phyloP scores from a whole-genome alignment of 805 yeast genomes.

The Zygotorulaspora sp. region DNA sequence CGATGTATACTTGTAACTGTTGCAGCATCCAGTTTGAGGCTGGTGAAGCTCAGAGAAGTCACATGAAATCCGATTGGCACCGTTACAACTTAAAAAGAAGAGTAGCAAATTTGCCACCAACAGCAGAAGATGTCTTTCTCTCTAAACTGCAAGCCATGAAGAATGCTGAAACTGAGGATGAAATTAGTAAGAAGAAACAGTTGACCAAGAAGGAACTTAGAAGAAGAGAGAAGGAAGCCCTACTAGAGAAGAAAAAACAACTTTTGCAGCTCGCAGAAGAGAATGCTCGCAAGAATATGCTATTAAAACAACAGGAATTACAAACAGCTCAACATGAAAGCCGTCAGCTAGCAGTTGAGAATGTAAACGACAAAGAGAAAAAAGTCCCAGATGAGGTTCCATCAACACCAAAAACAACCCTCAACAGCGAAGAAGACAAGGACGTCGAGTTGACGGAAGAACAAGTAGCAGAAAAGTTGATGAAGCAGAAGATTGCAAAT shows the following conservation, averaged over 20 bases:
- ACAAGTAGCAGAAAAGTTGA: conserved; percentile 36
- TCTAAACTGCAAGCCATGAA: conserved; percentile 50
- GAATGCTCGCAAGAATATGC: conserved; percentile 36
- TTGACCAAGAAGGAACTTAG: conserved; percentile 41
- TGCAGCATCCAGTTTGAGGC: conserved; percentile 75
- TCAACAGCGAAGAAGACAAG: conserved; percentile 17
- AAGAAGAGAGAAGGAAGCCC: conserved; percentile 41
- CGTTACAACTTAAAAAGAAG: conserved; percentile 91
- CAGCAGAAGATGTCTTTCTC: conserved; percentile 60
- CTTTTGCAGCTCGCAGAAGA: conserved; percentile 40
- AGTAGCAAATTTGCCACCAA: conserved; percentile 81
- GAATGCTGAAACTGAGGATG: conserved; percentile 14
- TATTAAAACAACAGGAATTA: conserved; percentile 13
- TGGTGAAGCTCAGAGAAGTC: conserved; percentile 76
- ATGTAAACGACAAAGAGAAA: conserved; percentile 7
- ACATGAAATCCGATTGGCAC: conserved; percentile 98
- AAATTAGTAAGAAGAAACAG: conserved; percentile 28
- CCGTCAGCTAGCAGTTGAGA: conserved; percentile 7
- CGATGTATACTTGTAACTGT: conserved; percentile 70
- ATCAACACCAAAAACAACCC: conserved; percentile 5
- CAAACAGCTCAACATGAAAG: conserved; percentile 2
- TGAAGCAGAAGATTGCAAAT: conserved; percentile 38
- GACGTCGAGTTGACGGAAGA: conserved; percentile 37
- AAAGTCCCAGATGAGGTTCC: conserved; percentile 8
- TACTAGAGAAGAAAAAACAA: conserved; percentile 40